Evolutionary conservation across 805 yeast species (phyloP), one percentile per base, ranked within the genome.

Genomic region (Peterozyma toletana): DNA sequence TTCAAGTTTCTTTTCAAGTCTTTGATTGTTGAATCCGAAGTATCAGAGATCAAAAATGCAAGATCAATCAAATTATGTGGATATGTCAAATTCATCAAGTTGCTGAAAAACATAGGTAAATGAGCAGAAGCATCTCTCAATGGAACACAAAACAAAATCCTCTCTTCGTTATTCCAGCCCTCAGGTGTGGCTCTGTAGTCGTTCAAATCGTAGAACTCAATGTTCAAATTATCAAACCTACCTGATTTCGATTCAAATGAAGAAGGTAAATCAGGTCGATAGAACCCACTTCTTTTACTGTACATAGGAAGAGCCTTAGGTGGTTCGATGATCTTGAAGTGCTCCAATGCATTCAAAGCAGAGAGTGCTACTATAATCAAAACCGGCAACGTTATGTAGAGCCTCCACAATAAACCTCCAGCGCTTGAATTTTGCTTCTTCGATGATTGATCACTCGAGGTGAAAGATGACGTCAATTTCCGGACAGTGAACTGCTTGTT

Each of bases 91-190:
- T 82, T 81, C 43, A 66, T 68, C 82, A 90, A 72, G 62, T 89
- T 95, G 30, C 78, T 75, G 58, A 89, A 90, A 55, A 90, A 87
- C 86, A 88, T 81, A 36, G 93, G 91, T 59, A 89, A 69, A 68
- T 88, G 96, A 15, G 83, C 77, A 2, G 90, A 85, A 1, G 97
- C 97, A 60, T 90, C 96, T 66, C 97, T 78, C 52, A 89, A 70
- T 6, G 97, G 97, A 10, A 90, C 96, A 52, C 91, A 79, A 52
- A 87, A 86, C 46, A 89, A 66, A 16, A 89, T 83, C 40, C 96
- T 71, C 58, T 90, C 96, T 11, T 75, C 77, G 39, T 70, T 67
- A 53, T 82, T 84, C 93, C 93, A 84, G 7, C 96, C 96, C 42
- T 79, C 74, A 6, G 73, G 73, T 11, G 82, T 63, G 6, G 93